phyloP scores from a whole-genome alignment of 139 green algal genomes.

The Chlorella sp. region DNA sequence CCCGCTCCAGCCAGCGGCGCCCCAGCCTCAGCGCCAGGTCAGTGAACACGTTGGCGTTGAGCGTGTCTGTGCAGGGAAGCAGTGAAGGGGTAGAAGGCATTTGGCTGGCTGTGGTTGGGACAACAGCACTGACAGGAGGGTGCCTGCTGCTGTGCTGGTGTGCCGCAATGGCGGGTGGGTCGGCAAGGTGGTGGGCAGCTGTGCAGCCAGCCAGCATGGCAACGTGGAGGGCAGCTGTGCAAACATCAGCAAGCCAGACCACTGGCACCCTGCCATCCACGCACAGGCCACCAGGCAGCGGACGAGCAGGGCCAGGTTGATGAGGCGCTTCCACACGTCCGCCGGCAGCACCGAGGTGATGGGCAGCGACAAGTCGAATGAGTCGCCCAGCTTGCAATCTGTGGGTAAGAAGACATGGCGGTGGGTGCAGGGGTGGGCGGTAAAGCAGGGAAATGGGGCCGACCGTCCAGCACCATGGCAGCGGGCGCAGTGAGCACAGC shows the following conservation, averaged over 20 bases:
- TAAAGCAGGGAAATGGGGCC: not conserved
- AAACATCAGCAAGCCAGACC: not conserved
- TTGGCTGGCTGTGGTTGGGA: too few species aligned
- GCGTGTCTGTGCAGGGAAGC: not conserved
- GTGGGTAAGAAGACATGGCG: not conserved
- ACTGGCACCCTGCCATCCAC: not conserved
- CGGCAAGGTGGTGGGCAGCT: not conserved
- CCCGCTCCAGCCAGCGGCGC: constrained; percentile 1
- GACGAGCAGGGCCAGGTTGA: constrained; percentile 50
- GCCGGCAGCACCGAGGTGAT: constrained; percentile 47
- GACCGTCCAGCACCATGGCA: not conserved
- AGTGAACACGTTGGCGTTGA: constrained; percentile 20
- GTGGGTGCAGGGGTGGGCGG: not conserved
- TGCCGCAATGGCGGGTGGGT: too few species aligned
- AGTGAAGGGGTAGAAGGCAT: not conserved
- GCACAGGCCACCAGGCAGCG: constrained; percentile 58
- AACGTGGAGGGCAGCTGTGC: not conserved
- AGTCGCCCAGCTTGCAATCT: constrained; percentile 43
- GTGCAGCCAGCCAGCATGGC: not conserved
- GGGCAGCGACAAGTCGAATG: constrained; percentile 48
- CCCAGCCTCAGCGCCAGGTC: constrained; percentile 39
- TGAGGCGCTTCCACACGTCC: constrained; percentile 41
- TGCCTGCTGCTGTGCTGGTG: too few species aligned
- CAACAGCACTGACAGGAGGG: too few species aligned
- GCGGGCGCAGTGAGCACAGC: not conserved